Percentiles rank a stretch among this genome's conserved stretches.
Conservation (phyloP, 441 rosid species). For the Gossypium trilobum region DNA sequence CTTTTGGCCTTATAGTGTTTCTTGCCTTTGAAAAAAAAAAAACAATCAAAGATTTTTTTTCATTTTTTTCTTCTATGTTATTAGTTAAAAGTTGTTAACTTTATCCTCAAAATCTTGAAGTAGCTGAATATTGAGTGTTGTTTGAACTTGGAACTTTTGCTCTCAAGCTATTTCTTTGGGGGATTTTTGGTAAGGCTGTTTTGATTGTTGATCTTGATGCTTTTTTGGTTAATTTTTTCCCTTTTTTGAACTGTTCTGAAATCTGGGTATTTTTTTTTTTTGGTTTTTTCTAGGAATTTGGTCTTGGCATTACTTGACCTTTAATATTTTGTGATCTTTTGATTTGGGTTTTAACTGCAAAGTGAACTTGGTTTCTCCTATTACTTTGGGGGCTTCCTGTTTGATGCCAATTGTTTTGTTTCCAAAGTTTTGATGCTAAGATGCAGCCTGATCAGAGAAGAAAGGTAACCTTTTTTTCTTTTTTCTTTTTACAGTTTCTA, state of each 20-base stretch:
- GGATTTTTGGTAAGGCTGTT: constrained; percentile 8
- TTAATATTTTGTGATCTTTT: constrained; percentile 14
- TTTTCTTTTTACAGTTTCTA: not conserved
- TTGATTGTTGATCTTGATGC: constrained; percentile 21
- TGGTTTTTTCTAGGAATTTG: constrained; percentile 3
- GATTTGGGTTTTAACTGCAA: constrained; percentile 18
- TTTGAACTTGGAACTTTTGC: constrained; percentile 3
- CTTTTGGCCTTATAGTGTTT: constrained; percentile 11
- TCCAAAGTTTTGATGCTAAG: constrained; percentile 40
- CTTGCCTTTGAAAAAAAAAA: not conserved
- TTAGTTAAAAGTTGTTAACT: constrained; percentile 11
- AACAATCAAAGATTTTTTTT: not conserved
- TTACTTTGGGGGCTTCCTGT: not conserved
- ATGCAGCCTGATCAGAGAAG: constrained; percentile 87
- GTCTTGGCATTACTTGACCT: constrained; percentile 12
- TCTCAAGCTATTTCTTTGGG: constrained; percentile 10
- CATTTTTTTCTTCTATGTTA: not conserved
- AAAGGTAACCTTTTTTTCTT: constrained; percentile 41
- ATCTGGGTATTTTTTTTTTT: constrained; percentile 14
- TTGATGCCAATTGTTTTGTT: constrained; percentile 19
- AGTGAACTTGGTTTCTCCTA: constrained; percentile 9
- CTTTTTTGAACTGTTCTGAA: constrained; percentile 6
- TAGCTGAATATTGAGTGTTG: not conserved
- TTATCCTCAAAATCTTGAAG: constrained; percentile 3
- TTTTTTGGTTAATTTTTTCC: constrained; percentile 6